Evolutionary conservation across 2,329 filamentous ascomycete genomes (phyloP).

Genomic region (Fusarium udum): DNA sequence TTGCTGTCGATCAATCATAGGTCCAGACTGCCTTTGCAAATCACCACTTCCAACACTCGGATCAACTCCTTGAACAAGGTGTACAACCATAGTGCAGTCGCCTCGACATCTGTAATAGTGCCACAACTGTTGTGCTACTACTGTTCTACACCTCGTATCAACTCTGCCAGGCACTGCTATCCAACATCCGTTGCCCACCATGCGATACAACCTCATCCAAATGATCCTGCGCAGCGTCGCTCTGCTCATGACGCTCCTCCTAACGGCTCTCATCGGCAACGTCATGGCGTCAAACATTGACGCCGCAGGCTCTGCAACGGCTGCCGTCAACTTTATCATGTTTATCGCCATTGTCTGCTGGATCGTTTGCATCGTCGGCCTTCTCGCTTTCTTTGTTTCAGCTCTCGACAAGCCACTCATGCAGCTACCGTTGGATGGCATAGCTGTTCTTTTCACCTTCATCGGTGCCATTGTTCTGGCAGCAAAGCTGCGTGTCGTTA

Average conservation of each 20-base stretch:
- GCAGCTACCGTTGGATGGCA: constrained; percentile 64
- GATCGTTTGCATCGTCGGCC: constrained; percentile 71
- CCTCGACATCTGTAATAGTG: background rate
- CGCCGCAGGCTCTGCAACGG: constrained; percentile 53
- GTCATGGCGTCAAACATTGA: constrained; percentile 62
- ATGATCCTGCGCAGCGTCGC: constrained; percentile 59
- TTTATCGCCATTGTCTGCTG: constrained; percentile 74
- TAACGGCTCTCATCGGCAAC: constrained; percentile 67
- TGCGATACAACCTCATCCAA: constrained; percentile 53
- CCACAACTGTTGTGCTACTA: background rate
- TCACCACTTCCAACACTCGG: background rate
- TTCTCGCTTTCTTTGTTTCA: constrained; percentile 65
- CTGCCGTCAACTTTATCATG: constrained; percentile 72
- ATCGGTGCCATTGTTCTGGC: constrained; percentile 76
- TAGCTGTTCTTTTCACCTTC: constrained; percentile 74
- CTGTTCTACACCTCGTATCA: background rate
- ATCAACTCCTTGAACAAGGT: background rate
- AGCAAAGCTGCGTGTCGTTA: constrained; percentile 72
- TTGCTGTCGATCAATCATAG: constrained; percentile 21
- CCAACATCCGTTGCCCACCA: constrained; percentile 34
- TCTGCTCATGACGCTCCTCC: constrained; percentile 62
- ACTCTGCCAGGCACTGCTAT: constrained; percentile 3
- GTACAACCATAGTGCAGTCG: background rate
- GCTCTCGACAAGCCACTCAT: constrained; percentile 61
- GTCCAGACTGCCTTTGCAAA: background rate